Conservation (phyloP, 495 filamentous ascomycete genomes). For the Talaromyces borbonicus region DNA sequence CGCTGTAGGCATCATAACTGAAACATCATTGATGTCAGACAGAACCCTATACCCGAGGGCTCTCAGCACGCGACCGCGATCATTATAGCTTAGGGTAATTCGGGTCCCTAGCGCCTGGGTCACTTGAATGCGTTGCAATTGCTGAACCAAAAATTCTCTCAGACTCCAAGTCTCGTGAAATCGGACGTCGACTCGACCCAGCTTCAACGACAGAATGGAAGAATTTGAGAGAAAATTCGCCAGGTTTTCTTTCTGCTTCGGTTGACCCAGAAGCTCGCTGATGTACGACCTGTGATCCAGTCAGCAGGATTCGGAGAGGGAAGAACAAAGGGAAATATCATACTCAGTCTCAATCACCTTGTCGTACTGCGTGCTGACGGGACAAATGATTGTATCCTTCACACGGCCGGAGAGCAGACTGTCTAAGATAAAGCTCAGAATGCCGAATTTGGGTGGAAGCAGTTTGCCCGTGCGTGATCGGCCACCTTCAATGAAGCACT, state of each 20-base stretch:
- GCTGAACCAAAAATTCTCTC: conserved; percentile 64
- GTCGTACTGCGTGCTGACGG: conserved; percentile 95
- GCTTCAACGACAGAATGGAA: conserved; percentile 74
- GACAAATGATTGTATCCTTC: conserved; percentile 83
- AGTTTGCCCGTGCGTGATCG: conserved; percentile 90
- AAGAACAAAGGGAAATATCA: conserved; percentile 17
- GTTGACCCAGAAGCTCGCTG: conserved; percentile 82
- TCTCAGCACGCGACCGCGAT: conserved; percentile 55
- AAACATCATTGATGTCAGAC: conserved; percentile 88
- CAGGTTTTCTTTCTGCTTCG: conserved; percentile 90
- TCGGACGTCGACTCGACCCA: conserved; percentile 88
- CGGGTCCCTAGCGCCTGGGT: conserved; percentile 21
- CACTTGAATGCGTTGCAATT: conserved; percentile 42
- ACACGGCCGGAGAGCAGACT: conserved; percentile 81
- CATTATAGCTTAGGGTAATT: conserved; percentile 36
- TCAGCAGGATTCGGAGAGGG: too few relatives aligned
- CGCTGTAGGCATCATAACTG: conserved; percentile 95
- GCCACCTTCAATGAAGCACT: conserved; percentile 95
- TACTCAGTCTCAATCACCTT: conserved; percentile 94
- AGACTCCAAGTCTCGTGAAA: conserved; percentile 96
- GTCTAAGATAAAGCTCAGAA: conserved; percentile 84
- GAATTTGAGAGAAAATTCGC: conserved; percentile 80
- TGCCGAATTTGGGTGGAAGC: conserved; percentile 90
- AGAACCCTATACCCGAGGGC: conserved; percentile 86
- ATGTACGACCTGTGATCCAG: conserved; percentile 58